Evolutionary conservation across 345 rosid species (phyloP).

Genomic region (Populus pruinosa): DNA sequence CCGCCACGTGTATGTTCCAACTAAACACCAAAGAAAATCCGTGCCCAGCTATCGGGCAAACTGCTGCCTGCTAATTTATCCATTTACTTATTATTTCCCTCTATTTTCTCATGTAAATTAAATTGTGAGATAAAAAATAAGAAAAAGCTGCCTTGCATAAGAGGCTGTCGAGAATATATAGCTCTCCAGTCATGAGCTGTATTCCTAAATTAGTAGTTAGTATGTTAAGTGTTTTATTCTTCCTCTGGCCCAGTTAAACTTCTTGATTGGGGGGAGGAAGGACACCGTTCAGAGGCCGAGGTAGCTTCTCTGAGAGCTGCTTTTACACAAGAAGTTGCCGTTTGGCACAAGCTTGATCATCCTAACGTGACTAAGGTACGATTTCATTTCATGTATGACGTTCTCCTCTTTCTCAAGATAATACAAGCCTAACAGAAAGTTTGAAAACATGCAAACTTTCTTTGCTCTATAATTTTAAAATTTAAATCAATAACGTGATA

Average conservation of each 20-base stretch:
- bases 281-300: slow-evolving; percentile 28
- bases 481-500: too few relatives aligned
- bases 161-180: neutral
- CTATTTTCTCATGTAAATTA: neutral
- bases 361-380: slow-evolving; percentile 37
- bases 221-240: neutral
- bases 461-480: neutral
- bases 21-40: slow-evolving; percentile 10
- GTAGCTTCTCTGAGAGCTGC: slow-evolving; percentile 28
- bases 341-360: slow-evolving; percentile 39
- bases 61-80: too few relatives aligned
- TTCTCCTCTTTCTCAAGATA: neutral
- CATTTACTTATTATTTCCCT: too few relatives aligned
- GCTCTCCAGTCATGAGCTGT: neutral
- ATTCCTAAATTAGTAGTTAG: neutral
- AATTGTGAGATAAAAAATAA: too few relatives aligned
- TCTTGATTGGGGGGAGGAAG: slow-evolving; percentile 34
- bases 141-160: neutral
- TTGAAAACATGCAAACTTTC: neutral
- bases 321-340: slow-evolving; percentile 33
- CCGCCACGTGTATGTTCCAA: slow-evolving; percentile 25
- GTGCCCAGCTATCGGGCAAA: neutral
- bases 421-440: neutral
- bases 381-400: neutral
- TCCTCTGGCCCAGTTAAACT: slow-evolving; percentile 24